phyloP scores from a whole-genome alignment of 202 grass and related monocot genomes.

The Brachypodium distachyon region DNA sequence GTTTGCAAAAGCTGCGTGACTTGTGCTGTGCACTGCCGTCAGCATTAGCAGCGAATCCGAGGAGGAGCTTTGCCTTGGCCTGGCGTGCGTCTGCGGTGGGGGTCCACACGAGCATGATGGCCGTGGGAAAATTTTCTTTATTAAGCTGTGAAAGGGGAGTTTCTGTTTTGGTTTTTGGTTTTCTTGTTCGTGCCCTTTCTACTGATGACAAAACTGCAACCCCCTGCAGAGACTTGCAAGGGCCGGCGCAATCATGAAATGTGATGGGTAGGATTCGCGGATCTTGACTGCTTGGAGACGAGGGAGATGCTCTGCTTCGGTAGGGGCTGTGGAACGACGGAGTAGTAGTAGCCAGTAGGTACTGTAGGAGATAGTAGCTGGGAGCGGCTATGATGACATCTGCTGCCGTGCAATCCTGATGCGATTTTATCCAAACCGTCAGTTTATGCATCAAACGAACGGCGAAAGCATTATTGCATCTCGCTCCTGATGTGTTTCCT shows the following conservation, averaged over 20 bases:
- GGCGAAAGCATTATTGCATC: background rate
- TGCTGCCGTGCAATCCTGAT: background rate
- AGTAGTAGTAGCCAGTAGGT: too few relatives aligned
- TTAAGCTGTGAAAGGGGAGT: background rate
- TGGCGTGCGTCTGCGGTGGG: conserved; percentile 29
- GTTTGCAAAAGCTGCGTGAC: conserved; percentile 17
- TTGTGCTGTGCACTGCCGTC: conserved; percentile 31
- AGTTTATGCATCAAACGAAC: background rate
- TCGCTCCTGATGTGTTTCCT: background rate
- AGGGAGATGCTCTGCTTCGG: background rate
- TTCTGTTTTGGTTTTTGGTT: background rate
- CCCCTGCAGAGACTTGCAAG: conserved; percentile 27
- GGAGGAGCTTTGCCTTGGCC: background rate
- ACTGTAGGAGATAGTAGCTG: too few relatives aligned
- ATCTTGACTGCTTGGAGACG: conserved; percentile 27
- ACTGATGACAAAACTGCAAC: conserved; percentile 43
- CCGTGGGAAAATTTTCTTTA: background rate
- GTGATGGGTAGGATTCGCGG: conserved; percentile 29
- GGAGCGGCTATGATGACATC: conserved; percentile 24
- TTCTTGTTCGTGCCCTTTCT: background rate
- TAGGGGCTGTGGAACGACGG: background rate
- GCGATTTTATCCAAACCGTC: background rate
- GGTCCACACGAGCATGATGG: conserved; percentile 17
- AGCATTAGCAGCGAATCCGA: conserved; percentile 55
- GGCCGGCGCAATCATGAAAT: conserved; percentile 53